Evolutionary conservation across 176 grass and related monocot species (phyloP), one percentile per base, ranked within the genome.

Genomic region (Oryza nivara): DNA sequence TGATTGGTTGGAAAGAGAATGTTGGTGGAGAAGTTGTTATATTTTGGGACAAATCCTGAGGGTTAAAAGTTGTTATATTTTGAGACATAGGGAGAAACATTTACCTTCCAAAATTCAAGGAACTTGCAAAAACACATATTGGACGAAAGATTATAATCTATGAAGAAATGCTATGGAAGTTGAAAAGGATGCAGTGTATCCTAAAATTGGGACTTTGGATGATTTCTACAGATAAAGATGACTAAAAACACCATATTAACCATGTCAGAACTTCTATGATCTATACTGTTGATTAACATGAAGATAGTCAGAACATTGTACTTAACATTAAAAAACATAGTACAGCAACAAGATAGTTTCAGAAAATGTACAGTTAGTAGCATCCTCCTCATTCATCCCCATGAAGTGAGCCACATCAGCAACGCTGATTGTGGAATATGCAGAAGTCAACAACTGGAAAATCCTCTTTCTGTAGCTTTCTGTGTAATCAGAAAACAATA

Each of bases 391-490:
- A 74, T 54, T 92, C 97, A 94, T 94, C 76, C 97, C 97, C 81
- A 96, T 81, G 75, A 96, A 94, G 48, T 94, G 88, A 91, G 92
- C 86, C 79, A 90, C 86, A 84, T 99, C 93, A 43, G 82, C 85
- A 71, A 91, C 73, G 2, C 40, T 86, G 58, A 96, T 96, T 61
- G 93, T 96, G 51, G 93, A 94, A 92, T 99, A 99, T 10, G 97
- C 93, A 88, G 85, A 83, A 74, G 84, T 94, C 78, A 99, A 80
- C 61, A 99, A 81, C 83, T 94, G 86, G 82, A 99, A 96, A 88
- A 96, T 94, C 92, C 88, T 94, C 80, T 91, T 96, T 73, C 86
- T 96, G 84, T 94, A 99, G 82, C 88, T 99, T 83, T 99, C 97
- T 99, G 82, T 73, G 75, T 14, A 26, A 90, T 65, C 64, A 71